Percentiles rank a stretch among this genome's conserved stretches.
Evolutionary conservation across 768 basidiomycete genomes (phyloP).

Genomic region (Coprinopsis sp.): DNA sequence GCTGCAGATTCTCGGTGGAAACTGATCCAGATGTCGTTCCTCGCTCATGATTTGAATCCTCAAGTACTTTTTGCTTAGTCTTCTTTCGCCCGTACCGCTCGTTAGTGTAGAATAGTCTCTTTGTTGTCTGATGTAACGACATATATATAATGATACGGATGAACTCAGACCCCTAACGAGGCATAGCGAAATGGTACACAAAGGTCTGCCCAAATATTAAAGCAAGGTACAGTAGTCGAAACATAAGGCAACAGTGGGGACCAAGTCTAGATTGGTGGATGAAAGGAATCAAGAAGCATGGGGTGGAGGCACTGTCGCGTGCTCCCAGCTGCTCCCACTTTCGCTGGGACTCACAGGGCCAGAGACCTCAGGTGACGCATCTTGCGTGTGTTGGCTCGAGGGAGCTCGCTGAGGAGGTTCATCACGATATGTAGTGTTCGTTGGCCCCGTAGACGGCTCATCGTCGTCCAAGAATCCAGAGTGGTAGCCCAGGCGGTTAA

Average conservation of each 20-base stretch:
- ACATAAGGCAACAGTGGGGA: too few relatives aligned
- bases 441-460: constrained; percentile 36
- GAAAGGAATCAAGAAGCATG: too few relatives aligned
- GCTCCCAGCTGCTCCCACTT: constrained; percentile 68
- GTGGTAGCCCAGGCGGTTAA: constrained; percentile 54
- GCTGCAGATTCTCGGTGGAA: constrained; percentile 54
- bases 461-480: constrained; percentile 84
- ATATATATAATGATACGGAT: too few relatives aligned
- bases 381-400: background rate
- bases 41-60: constrained; percentile 5
- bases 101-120: background rate
- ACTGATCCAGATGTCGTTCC: constrained; percentile 12
- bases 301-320: constrained; percentile 26
- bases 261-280: too few relatives aligned
- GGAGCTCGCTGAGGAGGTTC: constrained; percentile 15
- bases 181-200: too few relatives aligned
- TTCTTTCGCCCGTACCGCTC: background rate
- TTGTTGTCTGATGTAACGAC: too few relatives aligned
- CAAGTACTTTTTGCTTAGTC: background rate
- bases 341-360: constrained; percentile 42
- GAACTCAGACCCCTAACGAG: too few relatives aligned
- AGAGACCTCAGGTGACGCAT: background rate
- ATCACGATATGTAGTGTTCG: constrained; percentile 46
- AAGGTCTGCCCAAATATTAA: too few relatives aligned
- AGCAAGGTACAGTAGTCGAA: too few relatives aligned